A percentile compares a stretch with the other conserved stretches of the same genome.
phyloP scores from a whole-genome alignment of 2,329 filamentous ascomycete species.

The Grosmannia clavigera region DNA sequence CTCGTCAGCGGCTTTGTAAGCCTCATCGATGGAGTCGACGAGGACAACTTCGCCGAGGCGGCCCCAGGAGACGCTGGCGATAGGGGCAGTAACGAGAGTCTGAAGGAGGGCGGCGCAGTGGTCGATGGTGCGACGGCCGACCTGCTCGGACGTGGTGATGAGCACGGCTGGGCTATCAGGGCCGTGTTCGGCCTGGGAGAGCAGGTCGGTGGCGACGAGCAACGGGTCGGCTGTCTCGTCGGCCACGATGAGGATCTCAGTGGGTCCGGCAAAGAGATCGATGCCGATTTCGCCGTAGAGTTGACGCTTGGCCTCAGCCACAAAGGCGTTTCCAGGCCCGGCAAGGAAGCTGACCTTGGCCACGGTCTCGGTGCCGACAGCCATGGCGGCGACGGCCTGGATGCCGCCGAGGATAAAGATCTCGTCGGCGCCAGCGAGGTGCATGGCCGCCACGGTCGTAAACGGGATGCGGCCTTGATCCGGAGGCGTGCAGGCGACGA shows the following conservation, averaged over 20 bases:
- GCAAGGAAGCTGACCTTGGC: slow-evolving; percentile 42
- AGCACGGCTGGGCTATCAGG: slow-evolving; percentile 37
- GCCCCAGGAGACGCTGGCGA: slow-evolving; percentile 32
- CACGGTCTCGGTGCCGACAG: slow-evolving; percentile 42
- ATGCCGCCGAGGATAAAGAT: slow-evolving; percentile 39
- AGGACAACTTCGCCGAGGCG: slow-evolving; percentile 33
- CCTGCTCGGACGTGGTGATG: slow-evolving; percentile 30
- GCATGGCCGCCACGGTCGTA: slow-evolving; percentile 37
- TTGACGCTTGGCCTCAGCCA: slow-evolving; percentile 40
- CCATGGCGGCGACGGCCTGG: slow-evolving; percentile 49
- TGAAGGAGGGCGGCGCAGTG: slow-evolving; percentile 25
- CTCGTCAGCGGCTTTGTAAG: slow-evolving; percentile 30
- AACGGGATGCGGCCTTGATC: slow-evolving; percentile 33
- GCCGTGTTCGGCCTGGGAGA: slow-evolving; percentile 38
- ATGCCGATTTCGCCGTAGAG: slow-evolving; percentile 42
- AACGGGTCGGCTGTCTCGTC: slow-evolving; percentile 33
- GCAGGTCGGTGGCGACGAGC: slow-evolving; percentile 30
- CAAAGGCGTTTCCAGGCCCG: slow-evolving; percentile 41
- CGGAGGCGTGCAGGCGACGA: slow-evolving; percentile 39
- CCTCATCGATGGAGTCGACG: slow-evolving; percentile 27
- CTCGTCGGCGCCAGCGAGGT: slow-evolving; percentile 35
- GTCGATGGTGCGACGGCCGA: slow-evolving; percentile 25
- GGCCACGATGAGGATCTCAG: slow-evolving; percentile 37
- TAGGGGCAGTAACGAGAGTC: slow-evolving; percentile 27
- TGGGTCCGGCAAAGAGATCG: slow-evolving; percentile 40